These are phyloP conservation scores for Pichia insulana DNA, from an alignment of 805 yeast genomes.

Conservation along the genomic window DNA sequence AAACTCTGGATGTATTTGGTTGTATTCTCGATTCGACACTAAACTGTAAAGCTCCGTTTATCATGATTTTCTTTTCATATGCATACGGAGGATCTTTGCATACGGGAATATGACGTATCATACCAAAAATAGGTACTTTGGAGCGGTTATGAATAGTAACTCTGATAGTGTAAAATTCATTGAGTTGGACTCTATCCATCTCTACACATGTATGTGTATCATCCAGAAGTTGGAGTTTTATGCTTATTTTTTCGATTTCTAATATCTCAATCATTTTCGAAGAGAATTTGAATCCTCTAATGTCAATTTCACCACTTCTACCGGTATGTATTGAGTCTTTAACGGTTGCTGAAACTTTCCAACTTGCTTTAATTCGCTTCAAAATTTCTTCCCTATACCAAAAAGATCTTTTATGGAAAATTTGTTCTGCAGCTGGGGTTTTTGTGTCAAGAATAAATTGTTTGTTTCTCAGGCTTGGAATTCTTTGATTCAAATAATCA, in stretches of 20 bases:
- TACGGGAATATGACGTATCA: slow-evolving; percentile 51
- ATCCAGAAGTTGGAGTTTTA: slow-evolving; percentile 29
- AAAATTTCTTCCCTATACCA: slow-evolving; percentile 75
- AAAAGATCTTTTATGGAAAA: slow-evolving; percentile 51
- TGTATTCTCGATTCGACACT: slow-evolving; percentile 34
- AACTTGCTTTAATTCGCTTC: slow-evolving; percentile 49
- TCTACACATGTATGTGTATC: slow-evolving; percentile 7
- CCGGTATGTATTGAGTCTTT: slow-evolving; percentile 23
- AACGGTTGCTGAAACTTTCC: slow-evolving; percentile 38
- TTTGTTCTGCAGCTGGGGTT: slow-evolving; percentile 47
- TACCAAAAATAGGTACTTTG: slow-evolving; percentile 36
- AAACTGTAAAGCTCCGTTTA: slow-evolving; percentile 65
- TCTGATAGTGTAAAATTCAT: slow-evolving; percentile 42
- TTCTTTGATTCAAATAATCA: slow-evolving; percentile 37
- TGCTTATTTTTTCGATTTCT: slow-evolving; percentile 38
- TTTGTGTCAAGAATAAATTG: slow-evolving; percentile 59
- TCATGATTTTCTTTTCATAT: slow-evolving; percentile 51
- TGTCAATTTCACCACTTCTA: slow-evolving; percentile 51
- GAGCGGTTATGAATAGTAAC: slow-evolving; percentile 45
- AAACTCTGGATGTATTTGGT: slow-evolving; percentile 33
- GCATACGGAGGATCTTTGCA: slow-evolving; percentile 23
- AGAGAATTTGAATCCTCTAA: slow-evolving; percentile 57
- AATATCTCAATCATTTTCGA: slow-evolving; percentile 51
- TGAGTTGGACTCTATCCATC: slow-evolving; percentile 30
- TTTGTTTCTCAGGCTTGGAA: slow-evolving; percentile 63